A percentile compares a stretch with the other conserved stretches of the same genome.
phyloP scores from a whole-genome alignment of 2,329 filamentous ascomycete genomes.

The Onygena corvina region DNA sequence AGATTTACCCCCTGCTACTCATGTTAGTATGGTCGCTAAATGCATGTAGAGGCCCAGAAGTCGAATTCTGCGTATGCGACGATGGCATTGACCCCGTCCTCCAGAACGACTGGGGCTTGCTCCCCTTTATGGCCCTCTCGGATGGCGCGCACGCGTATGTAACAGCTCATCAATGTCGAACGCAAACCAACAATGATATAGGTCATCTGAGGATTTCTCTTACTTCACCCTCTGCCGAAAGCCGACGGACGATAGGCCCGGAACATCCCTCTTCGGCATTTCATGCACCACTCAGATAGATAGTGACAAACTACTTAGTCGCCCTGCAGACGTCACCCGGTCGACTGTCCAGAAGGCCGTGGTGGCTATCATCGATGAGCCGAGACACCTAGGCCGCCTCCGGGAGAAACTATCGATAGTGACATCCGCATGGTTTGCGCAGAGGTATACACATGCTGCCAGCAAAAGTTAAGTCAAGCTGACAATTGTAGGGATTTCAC shows the following conservation, averaged over 20 bases:
- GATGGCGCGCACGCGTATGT: slow-evolving; percentile 88
- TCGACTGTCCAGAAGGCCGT: slow-evolving; percentile 97
- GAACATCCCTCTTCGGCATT: slow-evolving; percentile 86
- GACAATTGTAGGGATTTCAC: slow-evolving; percentile 57
- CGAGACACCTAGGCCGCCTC: slow-evolving; percentile 79
- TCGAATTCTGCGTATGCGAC: slow-evolving; percentile 80
- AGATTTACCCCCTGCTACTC: slow-evolving; percentile 3
- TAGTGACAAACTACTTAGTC: slow-evolving; percentile 60
- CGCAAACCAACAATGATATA: slow-evolving; percentile 33
- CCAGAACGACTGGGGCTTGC: slow-evolving; percentile 78
- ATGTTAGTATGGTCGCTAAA: not conserved
- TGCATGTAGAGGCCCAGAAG: slow-evolving; percentile 61
- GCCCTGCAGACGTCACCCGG: slow-evolving; percentile 81
- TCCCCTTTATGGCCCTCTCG: slow-evolving; percentile 93
- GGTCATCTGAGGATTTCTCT: slow-evolving; percentile 87
- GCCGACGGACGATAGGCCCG: slow-evolving; percentile 34
- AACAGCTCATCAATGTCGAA: not conserved
- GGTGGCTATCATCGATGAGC: slow-evolving; percentile 84
- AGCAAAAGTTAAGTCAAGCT: not conserved
- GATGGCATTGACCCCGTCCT: slow-evolving; percentile 65
- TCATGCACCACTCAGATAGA: slow-evolving; percentile 89
- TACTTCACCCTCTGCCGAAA: slow-evolving; percentile 80
- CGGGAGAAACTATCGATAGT: slow-evolving; percentile 82
- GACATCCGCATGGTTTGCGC: slow-evolving; percentile 90
- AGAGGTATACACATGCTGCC: slow-evolving; percentile 43